phyloP scores from a whole-genome alignment of 305 asterid genomes.

The Solanum hybrid region DNA sequence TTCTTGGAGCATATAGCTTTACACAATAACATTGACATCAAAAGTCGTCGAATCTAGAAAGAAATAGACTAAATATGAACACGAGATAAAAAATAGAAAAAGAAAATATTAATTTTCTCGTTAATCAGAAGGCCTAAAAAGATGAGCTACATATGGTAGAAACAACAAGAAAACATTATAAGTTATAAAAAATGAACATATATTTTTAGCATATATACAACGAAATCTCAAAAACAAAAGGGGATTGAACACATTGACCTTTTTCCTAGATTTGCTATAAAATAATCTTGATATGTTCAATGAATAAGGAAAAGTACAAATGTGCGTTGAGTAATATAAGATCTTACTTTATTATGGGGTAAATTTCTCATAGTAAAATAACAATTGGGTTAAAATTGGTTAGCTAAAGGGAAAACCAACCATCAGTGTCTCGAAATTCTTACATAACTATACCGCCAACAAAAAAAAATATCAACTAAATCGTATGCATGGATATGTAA shows the following conservation, averaged over 20 bases:
- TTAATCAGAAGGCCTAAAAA: not conserved
- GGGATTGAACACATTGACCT: not conserved
- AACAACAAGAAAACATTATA: not conserved
- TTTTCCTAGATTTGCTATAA: not conserved
- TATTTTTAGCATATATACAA: not conserved
- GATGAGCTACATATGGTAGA: not conserved
- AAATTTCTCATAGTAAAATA: too few relatives aligned
- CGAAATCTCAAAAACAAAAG: too few relatives aligned
- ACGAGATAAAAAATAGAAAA: not conserved
- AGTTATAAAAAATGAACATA: not conserved
- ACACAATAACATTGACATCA: not conserved
- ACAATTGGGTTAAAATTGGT: not conserved
- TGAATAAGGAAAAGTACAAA: not conserved
- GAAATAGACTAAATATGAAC: not conserved
- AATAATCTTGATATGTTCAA: not conserved
- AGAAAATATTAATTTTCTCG: too few relatives aligned
- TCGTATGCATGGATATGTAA: not conserved
- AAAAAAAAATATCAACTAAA: too few relatives aligned
- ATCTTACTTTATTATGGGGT: not conserved
- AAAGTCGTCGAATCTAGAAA: not conserved
- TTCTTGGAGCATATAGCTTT: not conserved
- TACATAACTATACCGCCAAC: not conserved
- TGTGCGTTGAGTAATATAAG: not conserved
- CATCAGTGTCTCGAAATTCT: not conserved
- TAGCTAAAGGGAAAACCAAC: not conserved